Base-by-base conservation (phyloP, 805 yeast genomes). In the Kodamaea kakaduensis region DNA sequence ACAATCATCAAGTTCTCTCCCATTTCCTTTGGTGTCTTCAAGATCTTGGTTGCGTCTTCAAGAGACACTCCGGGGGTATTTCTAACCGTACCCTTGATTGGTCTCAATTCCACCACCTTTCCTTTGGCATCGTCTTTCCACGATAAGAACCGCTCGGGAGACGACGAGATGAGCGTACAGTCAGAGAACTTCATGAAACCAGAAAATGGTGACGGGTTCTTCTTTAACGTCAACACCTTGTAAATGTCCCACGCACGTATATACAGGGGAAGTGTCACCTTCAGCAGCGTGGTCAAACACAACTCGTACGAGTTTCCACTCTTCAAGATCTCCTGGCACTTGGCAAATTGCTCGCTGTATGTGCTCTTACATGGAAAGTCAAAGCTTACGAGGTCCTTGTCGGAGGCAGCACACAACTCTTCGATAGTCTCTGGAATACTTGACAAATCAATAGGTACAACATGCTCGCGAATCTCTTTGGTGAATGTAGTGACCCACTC, bases 1-100 rank as follows among this genome's bases (percentile, higher is more conserved):
- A 93, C 94, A 62, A 93, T 93, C 98, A 93, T 93, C 39, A 93
- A 64, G 46, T 93, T 93, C 54, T 93, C 99, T 0, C 96, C 98
- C 53, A 83, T 75, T 57, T 93, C 99, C 56, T 93, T 93, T 3
- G 94, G 93, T 1, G 94, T 81, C 34, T 80, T 74, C 30, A 90
- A 61, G 14, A 87, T 73, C 24, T 58, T 55, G 3, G 77, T 65
- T 0, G 96, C 97, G 21, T 62, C 61, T 21, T 67, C 81, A 7
- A 66, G 48, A 5, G 75, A 68, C 63, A 83, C 69, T 0, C 60
- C 72, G 0, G 69, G 61, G 0, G 75, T 60, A 47, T 86, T 87
- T 46, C 70, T 77, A 2, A 93, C 96, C 0, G 99, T 93, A 4
- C 99, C 99, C 56, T 93, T 93, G 38, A 93, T 93, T 1, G 99